Evolutionary conservation across 176 grass and related monocot genomes (phyloP), one percentile per base, ranked within the genome.

Genomic region (Carex myosuroides): DNA sequence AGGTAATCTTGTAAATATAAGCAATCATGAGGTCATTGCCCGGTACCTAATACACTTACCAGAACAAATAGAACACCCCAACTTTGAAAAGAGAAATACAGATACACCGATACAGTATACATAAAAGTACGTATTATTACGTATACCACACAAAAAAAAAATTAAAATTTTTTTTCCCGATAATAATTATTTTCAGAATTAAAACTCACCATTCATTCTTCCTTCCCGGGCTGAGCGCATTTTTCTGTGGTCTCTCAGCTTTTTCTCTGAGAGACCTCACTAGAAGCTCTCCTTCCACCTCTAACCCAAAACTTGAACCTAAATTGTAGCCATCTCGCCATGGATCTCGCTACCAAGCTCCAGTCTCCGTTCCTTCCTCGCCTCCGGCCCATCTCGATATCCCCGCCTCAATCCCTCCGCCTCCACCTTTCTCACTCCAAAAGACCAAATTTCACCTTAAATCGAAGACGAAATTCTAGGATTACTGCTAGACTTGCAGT

Each of bases 401-500:
- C 77, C 32, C 64, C 69, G 8, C 78, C 65, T 41, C 53, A 64
- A 5, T 33, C 73, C 26, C 6, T 63, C 74, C 60, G 46, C 46
- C 0, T 68, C 79, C 80, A 35, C n/a, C 50, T 46, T 20, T 53
- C 13, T 39, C 22, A 86, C 41, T 42, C 84, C n/a, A 70, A 72
- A 58, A 17, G 57, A 46, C 76, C 86, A 35, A 85, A 12, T 58
- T 26, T 57, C 8, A 20, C 26, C n/a, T 85, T 72, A 26, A 68
- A 57, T 72, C 81, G 85, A 32, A 89, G 59, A 13, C 73, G 90
- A 70, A 88, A 60, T 72, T 65, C 55, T 32, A 24, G 52, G 8
- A 55, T 86, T 29, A 75, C 33, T 0, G 87, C 88, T 44, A 81
- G 87, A 18, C 60, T 80, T 20, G 87, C 88, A 54, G 75, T 88